These are phyloP conservation scores for Paragyromitra xinjiangensis DNA, from an alignment of 495 filamentous ascomycete species.

Conservation along the genomic window DNA sequence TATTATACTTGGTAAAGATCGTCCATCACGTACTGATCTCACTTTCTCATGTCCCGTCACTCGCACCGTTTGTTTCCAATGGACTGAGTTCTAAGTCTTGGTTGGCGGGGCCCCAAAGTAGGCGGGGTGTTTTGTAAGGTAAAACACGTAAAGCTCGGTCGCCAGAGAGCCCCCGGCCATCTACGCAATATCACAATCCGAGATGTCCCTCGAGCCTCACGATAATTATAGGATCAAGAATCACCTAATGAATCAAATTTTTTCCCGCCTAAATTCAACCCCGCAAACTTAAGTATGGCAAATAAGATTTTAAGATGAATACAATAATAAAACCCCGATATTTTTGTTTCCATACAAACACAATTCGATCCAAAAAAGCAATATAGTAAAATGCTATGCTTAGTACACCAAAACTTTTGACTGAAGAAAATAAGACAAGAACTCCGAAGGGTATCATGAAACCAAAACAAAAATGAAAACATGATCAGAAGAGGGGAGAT, in stretches of 20 bases:
- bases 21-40: not conserved
- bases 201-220: not conserved
- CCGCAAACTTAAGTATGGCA: too few species aligned
- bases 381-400: not conserved
- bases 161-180: not conserved
- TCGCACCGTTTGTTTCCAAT: not conserved
- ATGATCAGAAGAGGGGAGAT: conserved; percentile 9
- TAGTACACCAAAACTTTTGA: not conserved
- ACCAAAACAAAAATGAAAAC: conserved; percentile 10
- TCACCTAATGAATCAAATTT: not conserved
- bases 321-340: not conserved
- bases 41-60: conserved; percentile 9
- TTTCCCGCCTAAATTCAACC: too few species aligned
- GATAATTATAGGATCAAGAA: not conserved
- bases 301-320: too few species aligned
- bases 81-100: too few species aligned
- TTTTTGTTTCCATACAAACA: conserved; percentile 23
- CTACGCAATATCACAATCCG: not conserved
- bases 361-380: not conserved
- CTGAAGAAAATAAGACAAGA: not conserved
- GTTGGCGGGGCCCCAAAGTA: too few species aligned
- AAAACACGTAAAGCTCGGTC: too few species aligned
- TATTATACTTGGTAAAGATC: not conserved
- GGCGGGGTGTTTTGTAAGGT: too few species aligned
- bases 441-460: conserved; percentile 48